These are phyloP conservation scores for Pseudocercospora cruenta DNA, from an alignment of 2,329 filamentous ascomycete genomes.

Conservation along the genomic window DNA sequence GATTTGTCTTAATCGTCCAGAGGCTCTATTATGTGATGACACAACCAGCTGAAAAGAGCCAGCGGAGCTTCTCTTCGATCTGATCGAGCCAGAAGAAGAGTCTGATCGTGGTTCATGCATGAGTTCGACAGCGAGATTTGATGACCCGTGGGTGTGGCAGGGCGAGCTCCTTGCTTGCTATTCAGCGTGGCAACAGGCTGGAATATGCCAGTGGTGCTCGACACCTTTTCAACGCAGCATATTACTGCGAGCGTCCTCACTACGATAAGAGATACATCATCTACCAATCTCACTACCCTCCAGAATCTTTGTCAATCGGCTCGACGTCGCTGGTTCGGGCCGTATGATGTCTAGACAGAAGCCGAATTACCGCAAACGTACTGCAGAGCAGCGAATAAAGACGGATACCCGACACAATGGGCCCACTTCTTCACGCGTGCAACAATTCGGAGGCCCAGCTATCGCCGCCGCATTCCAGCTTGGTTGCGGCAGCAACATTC, in stretches of 20 bases:
- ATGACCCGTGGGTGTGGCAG: neutral
- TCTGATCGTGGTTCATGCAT: slow-evolving; percentile 4
- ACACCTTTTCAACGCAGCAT: neutral
- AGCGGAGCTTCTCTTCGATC: neutral
- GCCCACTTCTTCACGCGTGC: neutral
- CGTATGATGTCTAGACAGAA: neutral
- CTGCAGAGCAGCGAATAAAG: neutral
- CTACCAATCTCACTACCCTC: neutral
- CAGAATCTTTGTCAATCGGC: neutral
- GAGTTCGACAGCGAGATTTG: neutral
- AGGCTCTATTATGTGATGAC: slow-evolving; percentile 2
- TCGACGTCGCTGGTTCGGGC: neutral
- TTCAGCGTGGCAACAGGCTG: neutral
- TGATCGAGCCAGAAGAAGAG: neutral
- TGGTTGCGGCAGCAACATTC: slow-evolving; percentile 9
- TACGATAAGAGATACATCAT: neutral
- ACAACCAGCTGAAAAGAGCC: neutral
- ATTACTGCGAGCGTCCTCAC: neutral
- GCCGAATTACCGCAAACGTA: slow-evolving; percentile 1
- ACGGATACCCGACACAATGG: neutral
- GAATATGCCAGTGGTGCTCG: neutral
- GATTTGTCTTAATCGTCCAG: slow-evolving; percentile 8
- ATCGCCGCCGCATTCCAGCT: slow-evolving; percentile 3
- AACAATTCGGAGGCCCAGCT: neutral
- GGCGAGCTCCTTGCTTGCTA: neutral